Evolutionary conservation across 2,329 filamentous ascomycete species (phyloP), one percentile per base, ranked within the genome.

Genomic region (Aurifilum marmelostoma): DNA sequence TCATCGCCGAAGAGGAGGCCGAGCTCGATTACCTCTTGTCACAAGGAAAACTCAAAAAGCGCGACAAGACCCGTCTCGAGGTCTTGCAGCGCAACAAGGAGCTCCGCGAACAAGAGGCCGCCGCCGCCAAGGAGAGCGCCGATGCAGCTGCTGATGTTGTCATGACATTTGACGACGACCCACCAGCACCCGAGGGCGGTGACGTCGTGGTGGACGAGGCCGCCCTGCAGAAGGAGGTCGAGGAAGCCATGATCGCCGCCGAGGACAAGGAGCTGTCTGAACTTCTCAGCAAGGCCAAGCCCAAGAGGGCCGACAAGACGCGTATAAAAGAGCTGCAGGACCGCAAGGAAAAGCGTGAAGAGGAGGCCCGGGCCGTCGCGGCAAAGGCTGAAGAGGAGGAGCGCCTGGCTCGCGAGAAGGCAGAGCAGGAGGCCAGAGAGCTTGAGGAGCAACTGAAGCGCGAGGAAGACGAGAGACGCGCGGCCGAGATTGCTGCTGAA

Each of bases 301-400:
- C 58, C 56, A 71, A 69, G 16, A 71, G 59, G 16, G 4, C 61
- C 11, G 67, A 69, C 4, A 71, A 65, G 37, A 14, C 37, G 7
- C 69, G 69, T 37, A 54, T 71, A 34, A 71, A 69, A 34, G 69
- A 69, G 29, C 64, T 71, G 14, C 64, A 69, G 14, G 69, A 69
- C 16, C 65, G 65, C 43, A 71, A 71, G 50, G 61, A 67, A 11
- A 41, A 58, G 47, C 67, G 69, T 14, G 69, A 71, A 21, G 56
- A 65, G 41, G 69, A 71, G 21, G 61, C 65, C 12, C 68, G 32
- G 27, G 61, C 60, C 8, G 67, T 56, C 1, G 67, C 67, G 14
- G 64, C 66, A 1, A 62, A 65, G 39, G 69, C 69, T 6, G 69
- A 65, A 62, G 52, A 68, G 18, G 61, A 65, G 14, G 63, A 52